phyloP scores from a whole-genome alignment of 2,329 filamentous ascomycete species.

The Scedosporium boydii region DNA sequence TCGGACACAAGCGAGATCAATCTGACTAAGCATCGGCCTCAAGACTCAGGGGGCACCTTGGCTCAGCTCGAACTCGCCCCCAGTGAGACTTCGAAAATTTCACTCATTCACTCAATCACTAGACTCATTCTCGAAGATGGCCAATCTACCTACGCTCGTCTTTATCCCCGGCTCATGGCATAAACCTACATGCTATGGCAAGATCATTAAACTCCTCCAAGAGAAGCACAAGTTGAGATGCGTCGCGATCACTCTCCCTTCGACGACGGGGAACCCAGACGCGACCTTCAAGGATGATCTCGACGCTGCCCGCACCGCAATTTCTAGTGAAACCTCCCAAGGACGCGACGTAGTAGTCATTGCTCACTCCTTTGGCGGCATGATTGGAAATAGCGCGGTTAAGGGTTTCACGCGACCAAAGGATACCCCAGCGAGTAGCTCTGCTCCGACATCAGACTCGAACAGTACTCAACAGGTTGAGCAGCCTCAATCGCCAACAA shows the following conservation, averaged over 20 bases:
- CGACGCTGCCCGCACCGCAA: conserved; percentile 24
- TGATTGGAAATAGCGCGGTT: conserved; percentile 34
- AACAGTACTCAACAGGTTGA: not conserved
- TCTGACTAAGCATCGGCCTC: too few relatives aligned
- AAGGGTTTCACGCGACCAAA: conserved; percentile 26
- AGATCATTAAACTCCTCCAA: conserved; percentile 23
- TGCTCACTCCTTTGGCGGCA: conserved; percentile 39
- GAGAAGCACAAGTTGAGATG: conserved; percentile 20
- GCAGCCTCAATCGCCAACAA: not conserved
- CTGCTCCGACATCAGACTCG: not conserved
- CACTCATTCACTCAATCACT: not conserved
- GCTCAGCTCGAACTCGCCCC: too few relatives aligned
- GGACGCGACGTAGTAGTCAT: conserved; percentile 35
- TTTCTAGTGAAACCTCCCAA: conserved; percentile 22
- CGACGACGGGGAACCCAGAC: conserved; percentile 21
- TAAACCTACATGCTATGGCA: conserved; percentile 24
- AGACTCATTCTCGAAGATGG: not conserved
- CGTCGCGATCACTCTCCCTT: conserved; percentile 27
- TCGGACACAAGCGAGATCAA: too few relatives aligned
- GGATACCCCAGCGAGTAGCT: not conserved
- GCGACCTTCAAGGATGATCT: conserved; percentile 32
- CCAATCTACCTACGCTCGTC: conserved; percentile 22
- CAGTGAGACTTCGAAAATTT: not conserved
- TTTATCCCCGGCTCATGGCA: conserved; percentile 42
- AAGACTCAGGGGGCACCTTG: too few relatives aligned